Conservation (phyloP, 2,329 filamentous ascomycete species). For the Cladosporium sp. region DNA sequence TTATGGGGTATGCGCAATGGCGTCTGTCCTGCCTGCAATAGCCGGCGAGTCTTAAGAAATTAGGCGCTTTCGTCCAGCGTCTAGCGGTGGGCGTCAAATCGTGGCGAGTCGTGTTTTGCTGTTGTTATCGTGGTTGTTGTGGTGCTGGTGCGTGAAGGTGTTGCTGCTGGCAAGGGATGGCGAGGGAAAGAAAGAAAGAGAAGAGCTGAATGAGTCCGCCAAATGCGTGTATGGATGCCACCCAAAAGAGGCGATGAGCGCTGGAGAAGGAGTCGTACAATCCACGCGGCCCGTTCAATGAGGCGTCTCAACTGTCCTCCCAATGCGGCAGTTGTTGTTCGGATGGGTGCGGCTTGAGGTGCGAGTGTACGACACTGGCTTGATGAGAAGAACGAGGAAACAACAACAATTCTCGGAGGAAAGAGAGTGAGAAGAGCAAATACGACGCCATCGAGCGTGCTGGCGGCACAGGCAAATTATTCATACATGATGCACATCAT, state of each 20-base stretch:
- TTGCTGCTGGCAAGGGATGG: no score
- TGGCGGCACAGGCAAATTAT: no score
- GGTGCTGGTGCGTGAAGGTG: no score
- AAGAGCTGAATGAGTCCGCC: no score
- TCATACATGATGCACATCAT: no score
- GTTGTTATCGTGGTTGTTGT: background rate
- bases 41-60: background rate
- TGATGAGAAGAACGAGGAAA: background rate
- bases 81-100: background rate
- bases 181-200: no score
- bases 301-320: no score
- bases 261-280: background rate
- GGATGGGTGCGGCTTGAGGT: no score
- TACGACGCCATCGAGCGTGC: no score
- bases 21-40: conserved; percentile 1
- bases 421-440: background rate
- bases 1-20: background rate
- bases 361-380: background rate
- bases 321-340: no score
- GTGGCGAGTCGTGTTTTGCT: background rate
- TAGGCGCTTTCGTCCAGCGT: background rate
- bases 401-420: background rate
- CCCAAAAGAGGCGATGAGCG: background rate
- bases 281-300: conserved; percentile 1
- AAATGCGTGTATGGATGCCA: background rate